These are phyloP conservation scores for Penicillium sp. DNA, from an alignment of 2,329 filamentous ascomycete species.

Conservation along the genomic window DNA sequence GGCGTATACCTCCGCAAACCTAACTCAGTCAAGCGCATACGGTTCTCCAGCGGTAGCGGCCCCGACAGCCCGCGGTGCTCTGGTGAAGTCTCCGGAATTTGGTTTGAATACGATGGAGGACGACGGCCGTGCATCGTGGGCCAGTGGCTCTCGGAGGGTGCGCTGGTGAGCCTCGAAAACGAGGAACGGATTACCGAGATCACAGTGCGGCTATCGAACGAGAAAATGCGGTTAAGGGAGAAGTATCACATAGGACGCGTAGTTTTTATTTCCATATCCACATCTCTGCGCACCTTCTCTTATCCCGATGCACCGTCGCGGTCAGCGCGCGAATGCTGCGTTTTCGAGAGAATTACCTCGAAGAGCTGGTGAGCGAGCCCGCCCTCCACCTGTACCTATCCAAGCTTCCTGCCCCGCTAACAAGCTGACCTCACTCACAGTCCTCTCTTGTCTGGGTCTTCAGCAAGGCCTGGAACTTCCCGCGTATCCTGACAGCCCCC, in stretches of 20 bases:
- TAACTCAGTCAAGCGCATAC: conserved; percentile 7
- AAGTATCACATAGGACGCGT: conserved; percentile 12
- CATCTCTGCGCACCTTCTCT: background rate
- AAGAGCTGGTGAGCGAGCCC: conserved; percentile 8
- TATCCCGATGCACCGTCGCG: background rate
- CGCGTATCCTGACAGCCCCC: background rate
- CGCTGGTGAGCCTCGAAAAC: background rate
- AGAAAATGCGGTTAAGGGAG: background rate
- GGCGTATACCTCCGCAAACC: conserved; percentile 7
- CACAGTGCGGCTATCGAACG: conserved; percentile 1
- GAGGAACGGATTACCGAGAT: conserved; percentile 9
- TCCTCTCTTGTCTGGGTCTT: conserved; percentile 15
- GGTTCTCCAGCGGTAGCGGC: conserved; percentile 3
- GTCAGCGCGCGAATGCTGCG: background rate
- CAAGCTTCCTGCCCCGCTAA: background rate
- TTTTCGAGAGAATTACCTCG: conserved; percentile 5
- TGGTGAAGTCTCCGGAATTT: conserved; percentile 15
- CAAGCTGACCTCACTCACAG: background rate
- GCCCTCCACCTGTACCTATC: no score
- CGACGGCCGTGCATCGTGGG: conserved; percentile 5
- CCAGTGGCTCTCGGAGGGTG: conserved; percentile 13
- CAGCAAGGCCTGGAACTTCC: conserved; percentile 12
- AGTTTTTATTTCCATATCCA: conserved; percentile 10
- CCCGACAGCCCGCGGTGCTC: conserved; percentile 1
- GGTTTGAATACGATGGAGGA: conserved; percentile 12